A percentile compares a stretch with the other conserved stretches of the same genome.
Evolutionary conservation across 2,329 filamentous ascomycete genomes (phyloP).

Genomic region (Pseudomassariella vexata): DNA sequence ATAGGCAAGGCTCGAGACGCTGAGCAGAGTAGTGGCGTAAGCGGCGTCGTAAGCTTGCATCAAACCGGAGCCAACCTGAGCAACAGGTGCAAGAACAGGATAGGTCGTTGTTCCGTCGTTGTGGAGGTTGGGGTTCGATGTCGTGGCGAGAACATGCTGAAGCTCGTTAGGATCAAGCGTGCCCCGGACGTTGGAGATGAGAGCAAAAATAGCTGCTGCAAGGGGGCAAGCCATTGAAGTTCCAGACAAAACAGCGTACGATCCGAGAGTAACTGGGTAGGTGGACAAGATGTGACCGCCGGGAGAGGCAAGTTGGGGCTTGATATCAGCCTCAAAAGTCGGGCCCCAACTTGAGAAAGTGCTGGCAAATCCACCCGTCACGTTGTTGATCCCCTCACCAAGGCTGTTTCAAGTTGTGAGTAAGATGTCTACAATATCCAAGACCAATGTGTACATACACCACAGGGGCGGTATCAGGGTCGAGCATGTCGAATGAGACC

Average conservation of each 20-base stretch:
- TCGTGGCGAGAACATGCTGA: slow-evolving; percentile 43
- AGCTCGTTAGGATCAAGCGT: slow-evolving; percentile 43
- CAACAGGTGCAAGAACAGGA: slow-evolving; percentile 43
- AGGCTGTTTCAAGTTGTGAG: slow-evolving; percentile 26
- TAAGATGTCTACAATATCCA: slow-evolving; percentile 21
- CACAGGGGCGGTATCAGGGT: slow-evolving; percentile 28
- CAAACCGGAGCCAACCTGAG: slow-evolving; percentile 56
- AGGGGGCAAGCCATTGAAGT: slow-evolving; percentile 56
- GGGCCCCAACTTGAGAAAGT: slow-evolving; percentile 55
- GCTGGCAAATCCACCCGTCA: slow-evolving; percentile 45
- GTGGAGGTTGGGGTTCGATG: slow-evolving; percentile 42
- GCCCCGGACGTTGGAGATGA: slow-evolving; percentile 46
- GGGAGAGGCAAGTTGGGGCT: slow-evolving; percentile 50
- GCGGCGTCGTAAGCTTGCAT: slow-evolving; percentile 56
- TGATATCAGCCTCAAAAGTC: slow-evolving; percentile 51
- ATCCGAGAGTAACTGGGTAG: slow-evolving; percentile 39
- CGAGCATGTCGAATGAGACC: slow-evolving; percentile 37
- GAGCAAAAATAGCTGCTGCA: slow-evolving; percentile 47
- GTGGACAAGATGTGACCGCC: slow-evolving; percentile 55
- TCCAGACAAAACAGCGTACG: slow-evolving; percentile 50
- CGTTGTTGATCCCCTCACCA: slow-evolving; percentile 36
- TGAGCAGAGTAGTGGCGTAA: slow-evolving; percentile 45
- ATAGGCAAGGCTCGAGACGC: slow-evolving; percentile 53
- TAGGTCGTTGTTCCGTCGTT: slow-evolving; percentile 34
- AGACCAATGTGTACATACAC: slow-evolving; percentile 1